Percentiles rank a stretch among this genome's conserved stretches.
Evolutionary conservation across 257 asterid species (phyloP).

Genomic region (Nicotiana tabacum): DNA sequence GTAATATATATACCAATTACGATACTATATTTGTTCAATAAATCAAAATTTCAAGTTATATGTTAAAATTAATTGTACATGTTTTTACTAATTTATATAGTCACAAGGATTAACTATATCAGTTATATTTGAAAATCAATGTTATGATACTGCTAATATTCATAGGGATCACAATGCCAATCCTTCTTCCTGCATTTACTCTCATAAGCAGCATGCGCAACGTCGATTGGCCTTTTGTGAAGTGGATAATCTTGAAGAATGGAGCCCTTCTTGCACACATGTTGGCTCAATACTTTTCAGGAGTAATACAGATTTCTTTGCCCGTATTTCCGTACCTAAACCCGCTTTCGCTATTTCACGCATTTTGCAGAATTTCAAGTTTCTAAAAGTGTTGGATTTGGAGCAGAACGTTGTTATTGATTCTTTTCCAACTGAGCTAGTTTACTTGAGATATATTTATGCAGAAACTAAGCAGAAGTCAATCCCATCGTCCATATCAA

Average conservation of each 20-base stretch:
- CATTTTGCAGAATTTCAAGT: too few relatives aligned
- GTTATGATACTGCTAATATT: neutral
- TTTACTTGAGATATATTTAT: conserved; percentile 15
- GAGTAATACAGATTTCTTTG: too few relatives aligned
- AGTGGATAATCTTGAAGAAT: neutral
- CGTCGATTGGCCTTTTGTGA: neutral
- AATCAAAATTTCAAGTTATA: neutral
- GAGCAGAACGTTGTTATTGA: neutral
- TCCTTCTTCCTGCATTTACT: neutral
- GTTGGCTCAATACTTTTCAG: neutral
- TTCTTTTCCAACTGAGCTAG: neutral
- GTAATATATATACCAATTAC: neutral
- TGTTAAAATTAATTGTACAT: neutral
- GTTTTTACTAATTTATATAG: neutral
- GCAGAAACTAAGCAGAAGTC: neutral
- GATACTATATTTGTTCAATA: neutral
- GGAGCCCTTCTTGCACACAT: neutral
- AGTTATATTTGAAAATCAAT: neutral
- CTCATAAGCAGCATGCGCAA: neutral
- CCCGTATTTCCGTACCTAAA: neutral
- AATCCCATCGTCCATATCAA: neutral
- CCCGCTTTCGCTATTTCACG: too few relatives aligned
- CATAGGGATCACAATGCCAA: neutral
- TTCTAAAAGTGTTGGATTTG: neutral
- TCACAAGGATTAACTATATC: neutral